A percentile compares a stretch with the other conserved stretches of the same genome.
These are phyloP conservation scores for Melanopsichium pennsylvanicum DNA, from an alignment of 1,284 basidiomycete genomes.

Conservation along the genomic window DNA sequence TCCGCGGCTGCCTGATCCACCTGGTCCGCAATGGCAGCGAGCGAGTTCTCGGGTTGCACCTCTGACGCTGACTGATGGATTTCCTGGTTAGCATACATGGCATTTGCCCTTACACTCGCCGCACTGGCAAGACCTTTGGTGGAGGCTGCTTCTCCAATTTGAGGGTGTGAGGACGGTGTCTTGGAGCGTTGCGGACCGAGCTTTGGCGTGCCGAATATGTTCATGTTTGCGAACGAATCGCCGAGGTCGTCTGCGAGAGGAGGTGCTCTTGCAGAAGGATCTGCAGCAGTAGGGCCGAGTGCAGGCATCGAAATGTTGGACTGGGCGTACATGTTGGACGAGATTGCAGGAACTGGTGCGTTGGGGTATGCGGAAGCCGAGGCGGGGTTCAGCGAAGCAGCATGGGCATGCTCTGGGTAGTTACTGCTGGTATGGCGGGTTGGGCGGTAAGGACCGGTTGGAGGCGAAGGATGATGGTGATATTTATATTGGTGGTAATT, in stretches of 20 bases:
- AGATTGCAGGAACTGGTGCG: slow-evolving; percentile 17
- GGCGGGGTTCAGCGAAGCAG: slow-evolving; percentile 24
- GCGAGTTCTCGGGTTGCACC: slow-evolving; percentile 50
- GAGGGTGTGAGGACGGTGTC: slow-evolving; percentile 12
- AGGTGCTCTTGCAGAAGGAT: slow-evolving; percentile 26
- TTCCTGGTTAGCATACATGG: slow-evolving; percentile 55
- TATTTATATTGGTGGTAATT: slow-evolving; percentile 13
- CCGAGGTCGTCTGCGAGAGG: slow-evolving; percentile 57
- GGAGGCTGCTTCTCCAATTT: background rate
- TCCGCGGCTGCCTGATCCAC: slow-evolving; percentile 54
- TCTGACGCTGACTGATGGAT: slow-evolving; percentile 57
- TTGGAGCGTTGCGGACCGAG: slow-evolving; percentile 40
- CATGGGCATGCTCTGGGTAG: slow-evolving; percentile 29
- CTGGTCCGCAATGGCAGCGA: slow-evolving; percentile 55
- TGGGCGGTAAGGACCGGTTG: slow-evolving; percentile 12
- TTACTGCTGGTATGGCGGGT: slow-evolving; percentile 35
- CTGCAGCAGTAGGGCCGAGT: slow-evolving; percentile 20
- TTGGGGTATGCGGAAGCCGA: slow-evolving; percentile 9
- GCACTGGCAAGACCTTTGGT: slow-evolving; percentile 17
- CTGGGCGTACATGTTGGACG: slow-evolving; percentile 49
- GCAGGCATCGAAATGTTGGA: slow-evolving; percentile 59
- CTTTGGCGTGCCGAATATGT: slow-evolving; percentile 44
- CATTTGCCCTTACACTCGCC: slow-evolving; percentile 45
- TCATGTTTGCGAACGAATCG: slow-evolving; percentile 48
- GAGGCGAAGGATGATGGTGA: slow-evolving; percentile 26